Evolutionary conservation across 2,329 filamentous ascomycete species (phyloP).

Genomic region (Phoma sp.): DNA sequence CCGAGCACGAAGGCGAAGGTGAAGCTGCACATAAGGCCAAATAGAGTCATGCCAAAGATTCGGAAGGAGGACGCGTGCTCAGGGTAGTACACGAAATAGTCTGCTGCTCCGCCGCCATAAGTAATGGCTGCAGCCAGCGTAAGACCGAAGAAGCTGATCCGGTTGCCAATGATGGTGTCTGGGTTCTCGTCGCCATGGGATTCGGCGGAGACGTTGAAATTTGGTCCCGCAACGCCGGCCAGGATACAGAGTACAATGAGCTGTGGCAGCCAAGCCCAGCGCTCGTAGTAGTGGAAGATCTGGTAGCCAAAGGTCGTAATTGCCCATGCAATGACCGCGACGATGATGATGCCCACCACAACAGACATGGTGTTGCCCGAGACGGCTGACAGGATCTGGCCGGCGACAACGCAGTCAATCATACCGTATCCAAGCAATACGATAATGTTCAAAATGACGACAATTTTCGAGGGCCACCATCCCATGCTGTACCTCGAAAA

Average conservation of each 20-base stretch:
- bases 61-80: constrained; percentile 59
- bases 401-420: constrained; percentile 71
- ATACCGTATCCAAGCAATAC: constrained; percentile 68
- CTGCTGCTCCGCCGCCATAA: constrained; percentile 68
- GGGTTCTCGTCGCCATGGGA: constrained; percentile 59
- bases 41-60: constrained; percentile 64
- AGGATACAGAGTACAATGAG: constrained; percentile 67
- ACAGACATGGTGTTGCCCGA: constrained; percentile 66
- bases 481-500: constrained; percentile 68
- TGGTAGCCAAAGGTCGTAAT: constrained; percentile 73
- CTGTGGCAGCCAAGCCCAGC: constrained; percentile 71
- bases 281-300: constrained; percentile 73
- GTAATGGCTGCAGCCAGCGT: constrained; percentile 71
- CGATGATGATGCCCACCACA: constrained; percentile 71
- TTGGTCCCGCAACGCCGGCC: constrained; percentile 66
- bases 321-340: constrained; percentile 67
- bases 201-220: constrained; percentile 63
- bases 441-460: constrained; percentile 69
- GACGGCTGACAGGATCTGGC: constrained; percentile 73
- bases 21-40: constrained; percentile 65
- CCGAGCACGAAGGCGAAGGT: constrained; percentile 68
- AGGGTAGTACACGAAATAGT: constrained; percentile 73
- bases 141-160: constrained; percentile 74
- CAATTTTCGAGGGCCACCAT: constrained; percentile 70
- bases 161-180: constrained; percentile 62